Evolutionary conservation across 495 filamentous ascomycete genomes (phyloP), one percentile per base, ranked within the genome.

Genomic region (Talaromyces thailandensis): DNA sequence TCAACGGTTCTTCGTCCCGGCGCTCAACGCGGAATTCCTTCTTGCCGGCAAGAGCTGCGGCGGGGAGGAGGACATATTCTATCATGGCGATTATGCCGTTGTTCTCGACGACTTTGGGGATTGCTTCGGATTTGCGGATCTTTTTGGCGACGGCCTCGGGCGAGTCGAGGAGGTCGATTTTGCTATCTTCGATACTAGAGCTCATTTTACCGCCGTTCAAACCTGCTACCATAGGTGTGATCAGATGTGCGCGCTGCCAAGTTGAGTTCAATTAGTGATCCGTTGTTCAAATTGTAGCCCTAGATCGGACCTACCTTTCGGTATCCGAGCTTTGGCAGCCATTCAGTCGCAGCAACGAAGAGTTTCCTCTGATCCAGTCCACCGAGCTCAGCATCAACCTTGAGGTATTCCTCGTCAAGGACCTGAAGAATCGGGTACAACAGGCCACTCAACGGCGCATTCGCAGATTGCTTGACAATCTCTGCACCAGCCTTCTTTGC

Each of bases 221-320:
- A 16, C 94, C 93, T 0, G 91, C 85, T 6, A 98, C 86, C 88
- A 98, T 96, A 1, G 89, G 83, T 67, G 91, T 96, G 81, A 97
- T 89, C 53, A 96, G 67, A 75, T 97, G 93, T 28, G 91, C 91
- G 43, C 92, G 83, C 75, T 80, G 3, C 6, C 9, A 40, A 40
- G 14, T 40, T 50, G 8, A 58, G 24, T 48, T 56, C 35, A 8
- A 53, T 50, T 48, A 65, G 45, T 65, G 61, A 48, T 61, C 31
- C 31, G 31, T 32, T 32, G 4, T 60, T 26, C 56, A 48, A 21
- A 60, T 65, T 31, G 66, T 58, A 2, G 24, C 26, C 0, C 18
- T 37, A 32, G n/a, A 8, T 24, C 16, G 7, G 24, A 5, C 28
- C 4, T 67, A 71, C 70, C 77, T 88, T 79, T 58, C 81, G 81